phyloP scores from a whole-genome alignment of 768 basidiomycete species.

The Tremella mesenterica region DNA sequence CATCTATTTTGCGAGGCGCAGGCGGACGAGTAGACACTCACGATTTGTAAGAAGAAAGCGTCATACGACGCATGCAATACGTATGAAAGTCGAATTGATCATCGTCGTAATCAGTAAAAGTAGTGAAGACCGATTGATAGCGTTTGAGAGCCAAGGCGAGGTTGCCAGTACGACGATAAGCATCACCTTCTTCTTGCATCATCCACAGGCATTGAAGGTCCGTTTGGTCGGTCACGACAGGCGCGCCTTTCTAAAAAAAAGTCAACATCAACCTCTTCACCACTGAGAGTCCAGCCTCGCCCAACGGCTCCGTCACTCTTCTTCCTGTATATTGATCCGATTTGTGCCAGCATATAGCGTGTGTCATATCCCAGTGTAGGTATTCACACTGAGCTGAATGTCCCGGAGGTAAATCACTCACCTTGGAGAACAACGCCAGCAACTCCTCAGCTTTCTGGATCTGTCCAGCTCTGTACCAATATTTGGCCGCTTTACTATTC shows the following conservation, averaged over 20 bases:
- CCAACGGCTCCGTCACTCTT: too few species aligned
- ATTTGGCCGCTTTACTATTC: slow-evolving; percentile 89
- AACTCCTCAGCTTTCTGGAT: slow-evolving; percentile 64
- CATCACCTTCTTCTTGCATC: slow-evolving; percentile 69
- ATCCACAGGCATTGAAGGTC: slow-evolving; percentile 94
- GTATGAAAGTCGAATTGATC: slow-evolving; percentile 98
- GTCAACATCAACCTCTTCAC: background rate
- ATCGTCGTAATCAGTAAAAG: slow-evolving; percentile 80
- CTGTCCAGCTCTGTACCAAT: slow-evolving; percentile 72
- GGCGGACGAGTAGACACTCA: slow-evolving; percentile 46
- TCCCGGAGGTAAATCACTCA: slow-evolving; percentile 47
- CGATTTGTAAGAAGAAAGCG: slow-evolving; percentile 76
- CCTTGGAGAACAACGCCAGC: slow-evolving; percentile 86
- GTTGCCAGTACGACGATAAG: slow-evolving; percentile 58
- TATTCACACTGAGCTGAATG: background rate
- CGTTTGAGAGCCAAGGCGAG: slow-evolving; percentile 74
- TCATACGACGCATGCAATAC: slow-evolving; percentile 83
- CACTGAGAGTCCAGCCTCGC: background rate
- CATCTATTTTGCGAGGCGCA: too few species aligned
- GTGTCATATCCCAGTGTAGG: too few species aligned
- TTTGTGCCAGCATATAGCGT: too few species aligned
- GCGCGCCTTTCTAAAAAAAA: slow-evolving; percentile 66
- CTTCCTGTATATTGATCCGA: too few species aligned
- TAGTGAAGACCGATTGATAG: slow-evolving; percentile 67
- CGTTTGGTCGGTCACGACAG: slow-evolving; percentile 69